Percentiles rank a stretch among this genome's conserved stretches.
Evolutionary conservation across 495 filamentous ascomycete genomes (phyloP).

Genomic region (Cladorrhinum samala): DNA sequence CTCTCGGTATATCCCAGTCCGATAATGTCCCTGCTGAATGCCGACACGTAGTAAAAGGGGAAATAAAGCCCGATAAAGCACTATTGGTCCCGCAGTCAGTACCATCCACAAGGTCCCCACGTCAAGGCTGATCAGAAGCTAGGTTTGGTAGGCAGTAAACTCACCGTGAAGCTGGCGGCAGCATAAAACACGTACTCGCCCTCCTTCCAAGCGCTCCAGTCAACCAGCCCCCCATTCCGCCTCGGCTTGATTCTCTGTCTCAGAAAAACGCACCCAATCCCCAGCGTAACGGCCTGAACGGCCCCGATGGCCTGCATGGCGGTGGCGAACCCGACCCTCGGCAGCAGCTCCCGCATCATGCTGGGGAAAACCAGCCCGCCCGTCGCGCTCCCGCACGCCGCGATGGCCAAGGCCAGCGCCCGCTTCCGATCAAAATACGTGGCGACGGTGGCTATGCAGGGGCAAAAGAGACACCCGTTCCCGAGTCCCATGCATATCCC

Average conservation of each 20-base stretch:
- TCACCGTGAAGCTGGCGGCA: background rate
- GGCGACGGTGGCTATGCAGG: conserved; percentile 53
- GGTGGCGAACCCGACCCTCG: conserved; percentile 58
- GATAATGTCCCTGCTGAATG: conserved; percentile 50
- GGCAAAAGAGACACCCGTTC: conserved; percentile 56
- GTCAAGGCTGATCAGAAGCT: background rate
- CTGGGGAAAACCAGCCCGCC: conserved; percentile 64
- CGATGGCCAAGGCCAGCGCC: conserved; percentile 62
- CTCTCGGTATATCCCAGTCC: conserved; percentile 45
- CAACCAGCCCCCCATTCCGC: conserved; percentile 27
- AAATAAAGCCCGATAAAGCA: conserved; percentile 74
- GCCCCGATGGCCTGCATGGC: conserved; percentile 59
- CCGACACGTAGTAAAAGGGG: conserved; percentile 65
- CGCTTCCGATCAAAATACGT: conserved; percentile 63
- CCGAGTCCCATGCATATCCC: conserved; percentile 53
- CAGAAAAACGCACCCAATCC: conserved; percentile 52
- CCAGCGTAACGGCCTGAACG: conserved; percentile 45
- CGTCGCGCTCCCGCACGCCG: conserved; percentile 58
- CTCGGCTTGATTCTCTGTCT: conserved; percentile 33
- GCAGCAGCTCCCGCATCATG: conserved; percentile 50
- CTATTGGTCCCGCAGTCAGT: conserved; percentile 5
- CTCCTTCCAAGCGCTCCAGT: conserved; percentile 38
- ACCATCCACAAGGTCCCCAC: background rate
- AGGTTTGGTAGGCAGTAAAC: background rate
- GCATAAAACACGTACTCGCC: conserved; percentile 30